phyloP scores from a whole-genome alignment of 2,329 filamentous ascomycete species.

The Pezicula neosporulosa region DNA sequence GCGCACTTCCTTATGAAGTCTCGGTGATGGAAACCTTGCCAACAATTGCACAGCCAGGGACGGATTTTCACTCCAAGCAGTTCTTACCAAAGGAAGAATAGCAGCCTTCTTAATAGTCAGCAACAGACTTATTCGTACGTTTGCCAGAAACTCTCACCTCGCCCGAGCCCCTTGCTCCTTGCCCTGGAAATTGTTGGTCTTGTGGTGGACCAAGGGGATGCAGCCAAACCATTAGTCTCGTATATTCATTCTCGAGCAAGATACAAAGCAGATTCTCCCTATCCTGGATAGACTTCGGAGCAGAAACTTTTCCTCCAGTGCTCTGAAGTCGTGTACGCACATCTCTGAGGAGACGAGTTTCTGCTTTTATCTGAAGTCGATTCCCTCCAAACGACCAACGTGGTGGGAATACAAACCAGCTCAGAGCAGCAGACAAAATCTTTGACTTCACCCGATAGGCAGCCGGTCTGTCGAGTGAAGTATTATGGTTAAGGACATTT shows the following conservation, averaged over 20 bases:
- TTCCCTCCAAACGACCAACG: conserved; percentile 97
- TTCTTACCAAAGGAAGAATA: conserved; percentile 59
- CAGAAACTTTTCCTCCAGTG: conserved; percentile 38
- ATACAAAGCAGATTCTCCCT: conserved; percentile 83
- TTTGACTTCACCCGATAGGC: conserved; percentile 87
- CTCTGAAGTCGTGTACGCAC: conserved; percentile 62
- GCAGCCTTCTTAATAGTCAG: conserved; percentile 34
- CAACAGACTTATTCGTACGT: conserved; percentile 26
- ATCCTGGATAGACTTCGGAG: conserved; percentile 62
- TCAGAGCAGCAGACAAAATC: conserved; percentile 78
- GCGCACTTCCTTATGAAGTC: conserved; percentile 72
- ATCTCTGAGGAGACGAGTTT: conserved; percentile 77
- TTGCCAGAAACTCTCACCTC: conserved; percentile 34
- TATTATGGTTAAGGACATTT: conserved; percentile 70
- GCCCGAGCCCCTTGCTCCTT: conserved; percentile 34
- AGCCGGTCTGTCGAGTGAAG: conserved; percentile 57
- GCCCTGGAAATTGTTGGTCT: conserved; percentile 34
- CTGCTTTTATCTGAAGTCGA: conserved; percentile 87
- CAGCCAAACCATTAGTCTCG: conserved; percentile 84
- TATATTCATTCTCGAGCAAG: conserved; percentile 80
- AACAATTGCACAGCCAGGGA: conserved; percentile 83
- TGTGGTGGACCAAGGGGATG: conserved; percentile 69
- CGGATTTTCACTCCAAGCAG: conserved; percentile 84
- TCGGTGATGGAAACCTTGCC: conserved; percentile 72
- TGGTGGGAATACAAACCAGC: conserved; percentile 82